Conservation (phyloP, 2,329 filamentous ascomycete genomes). For the Aspergillus thermomutatus region DNA sequence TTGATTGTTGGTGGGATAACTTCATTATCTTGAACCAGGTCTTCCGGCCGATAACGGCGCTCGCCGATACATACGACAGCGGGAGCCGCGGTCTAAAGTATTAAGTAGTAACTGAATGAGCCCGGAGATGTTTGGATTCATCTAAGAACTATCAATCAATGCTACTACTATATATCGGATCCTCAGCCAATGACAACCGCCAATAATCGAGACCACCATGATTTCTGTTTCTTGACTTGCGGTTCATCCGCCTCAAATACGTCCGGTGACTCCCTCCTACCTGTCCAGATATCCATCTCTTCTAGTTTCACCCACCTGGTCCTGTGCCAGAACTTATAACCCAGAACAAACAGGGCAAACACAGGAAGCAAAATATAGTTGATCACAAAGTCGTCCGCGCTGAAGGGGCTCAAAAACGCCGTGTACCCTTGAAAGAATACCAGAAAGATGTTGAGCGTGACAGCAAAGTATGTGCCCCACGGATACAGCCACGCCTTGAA, state of each 20-base stretch:
- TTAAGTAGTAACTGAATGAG: background rate
- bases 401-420: slow-evolving; percentile 50
- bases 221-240: slow-evolving; percentile 1
- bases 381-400: slow-evolving; percentile 50
- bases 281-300: slow-evolving; percentile 41
- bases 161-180: background rate
- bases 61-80: background rate
- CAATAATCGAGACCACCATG: slow-evolving; percentile 17
- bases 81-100: background rate
- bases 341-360: slow-evolving; percentile 46
- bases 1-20: background rate
- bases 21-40: background rate
- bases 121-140: background rate
- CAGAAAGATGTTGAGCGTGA: slow-evolving; percentile 48
- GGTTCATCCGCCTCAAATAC: slow-evolving; percentile 11
- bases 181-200: slow-evolving; percentile 24
- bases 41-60: background rate
- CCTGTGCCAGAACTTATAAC: slow-evolving; percentile 46
- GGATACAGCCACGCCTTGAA: slow-evolving; percentile 50
- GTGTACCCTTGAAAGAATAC: slow-evolving; percentile 54
- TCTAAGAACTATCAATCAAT: slow-evolving; percentile 10
- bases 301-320: slow-evolving; percentile 34
- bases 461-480: slow-evolving; percentile 48
- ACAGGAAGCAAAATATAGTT: slow-evolving; percentile 55
- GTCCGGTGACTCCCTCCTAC: slow-evolving; percentile 23